Conservation (phyloP, 1,284 basidiomycete genomes). For the Agaricales sp. region DNA sequence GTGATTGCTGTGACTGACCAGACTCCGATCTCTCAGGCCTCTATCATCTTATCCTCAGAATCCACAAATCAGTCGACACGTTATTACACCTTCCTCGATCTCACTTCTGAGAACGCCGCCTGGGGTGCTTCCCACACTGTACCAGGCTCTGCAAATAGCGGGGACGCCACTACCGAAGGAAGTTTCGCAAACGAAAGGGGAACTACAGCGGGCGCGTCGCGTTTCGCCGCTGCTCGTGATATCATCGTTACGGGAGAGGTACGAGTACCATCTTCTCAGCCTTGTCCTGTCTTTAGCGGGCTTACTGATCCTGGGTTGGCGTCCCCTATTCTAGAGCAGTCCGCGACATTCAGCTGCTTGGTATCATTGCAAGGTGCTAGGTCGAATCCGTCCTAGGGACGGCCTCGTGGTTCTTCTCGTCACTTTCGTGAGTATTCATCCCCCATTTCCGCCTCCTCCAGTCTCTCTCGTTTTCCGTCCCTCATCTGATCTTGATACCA, state of each 20-base stretch:
- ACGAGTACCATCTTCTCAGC: constrained; percentile 9
- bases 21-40: not conserved
- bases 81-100: constrained; percentile 2
- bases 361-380: constrained; percentile 33
- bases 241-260: constrained; percentile 40
- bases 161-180: constrained; percentile 28
- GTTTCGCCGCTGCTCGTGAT: constrained; percentile 29
- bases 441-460: not conserved
- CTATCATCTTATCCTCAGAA: not conserved
- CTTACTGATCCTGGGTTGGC: constrained; percentile 4
- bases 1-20: constrained; percentile 10
- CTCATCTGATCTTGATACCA: constrained; percentile 6
- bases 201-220: not conserved
- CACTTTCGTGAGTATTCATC: constrained; percentile 28
- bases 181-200: no score
- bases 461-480: not conserved
- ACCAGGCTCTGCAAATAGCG: constrained; percentile 12
- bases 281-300: constrained; percentile 6
- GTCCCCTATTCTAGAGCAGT: constrained; percentile 21
- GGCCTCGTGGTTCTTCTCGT: constrained; percentile 35
- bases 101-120: not conserved
- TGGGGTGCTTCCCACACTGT: not conserved
- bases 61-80: not conserved
- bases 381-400: constrained; percentile 38
- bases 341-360: constrained; percentile 33